Base-by-base conservation (phyloP, 495 filamentous ascomycete genomes). In the Penicillium waksmanii region DNA sequence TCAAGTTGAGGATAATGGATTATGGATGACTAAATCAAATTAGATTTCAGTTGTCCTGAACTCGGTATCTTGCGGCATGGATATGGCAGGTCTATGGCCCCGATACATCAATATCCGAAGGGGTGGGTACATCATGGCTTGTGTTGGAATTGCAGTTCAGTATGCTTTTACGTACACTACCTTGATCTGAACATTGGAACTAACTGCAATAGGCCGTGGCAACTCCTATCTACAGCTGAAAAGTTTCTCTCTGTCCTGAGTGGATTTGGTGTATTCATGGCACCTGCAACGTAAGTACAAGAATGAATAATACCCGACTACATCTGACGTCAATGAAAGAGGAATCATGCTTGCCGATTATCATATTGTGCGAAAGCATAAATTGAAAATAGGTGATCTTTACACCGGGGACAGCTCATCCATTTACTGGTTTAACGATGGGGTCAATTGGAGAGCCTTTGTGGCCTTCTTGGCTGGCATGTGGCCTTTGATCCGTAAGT, bases 91-190 rank as follows among this genome's bases (percentile, higher is more conserved):
- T 43, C 68, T 83, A 12, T 78, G 73, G 56, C 80, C 80, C 42
- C 76, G 74, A 63, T 83, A 74, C 55, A 69, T 82, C 71, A 82
- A 82, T 62, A 81, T 83, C 62, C 62, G 61, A 40, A 70, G 80
- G 15, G 80, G 79, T 27, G 74, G 74, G 12, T 55, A 55, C 9
- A 44, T 55, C 21, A 55, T 55, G 53, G 36, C 38, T 3, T 55
- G 53, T 23, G 43, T 55, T 8, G 53, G 53, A 4, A 55, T 46
- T 15, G 42, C 42, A 51, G 33, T 35, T 18, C 49, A 51, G 49
- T 51, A 35, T 4, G 49, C 13, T 13, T 50, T 50, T 25, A 19
- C 67, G 80, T 48, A 60, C 23, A 23, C 23, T 83, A 53, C 2
- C 27, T 8, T 6, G 8, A 31, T 8, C 27, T 70, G 11, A 77